Base-by-base conservation (phyloP, 192 early-diverging fungal species). In the Spizellomyces sp. region DNA sequence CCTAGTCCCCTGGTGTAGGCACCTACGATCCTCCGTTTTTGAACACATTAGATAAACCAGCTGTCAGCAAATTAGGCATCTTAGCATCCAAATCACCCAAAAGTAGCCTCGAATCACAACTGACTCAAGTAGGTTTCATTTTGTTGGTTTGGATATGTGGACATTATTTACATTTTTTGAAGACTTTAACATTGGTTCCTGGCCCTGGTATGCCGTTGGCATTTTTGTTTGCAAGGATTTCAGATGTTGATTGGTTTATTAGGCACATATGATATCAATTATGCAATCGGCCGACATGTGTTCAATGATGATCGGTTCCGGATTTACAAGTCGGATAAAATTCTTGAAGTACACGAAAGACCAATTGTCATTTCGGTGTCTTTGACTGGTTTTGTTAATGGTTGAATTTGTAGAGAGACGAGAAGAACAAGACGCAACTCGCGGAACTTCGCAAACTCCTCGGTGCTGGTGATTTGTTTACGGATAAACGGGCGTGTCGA, bases 181-280 rank as follows among this genome's bases (percentile, higher is more conserved):
- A 41, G 66, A 8, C 36, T 15, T 42, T 6, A 2, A 36, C 9
- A 15, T 4, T 21, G 17, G n/a, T 54, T n/a, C 36, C 17, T n/a
- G 67, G 9, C 9, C 64, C 14, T 44, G 9, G 9, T 27, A 27
- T 12, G 19, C 2, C 8, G 5, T 3, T 67, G 9, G 1, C 62
- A 55, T 17, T 45, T n/a, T 47, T n/a, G 27, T 21, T 1, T 21
- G 9, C 8, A 9, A 19, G 0, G 8, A 8, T 64, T 10, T 8
- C 8, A 43, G 6, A 0, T 5, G 21, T 17, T 48, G 5, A 14
- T 9, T 10, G 8, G 8, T 45, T 22, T 41, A 21, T 56, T 50
- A 77, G 79, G 79, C 8, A 77, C 78, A 6, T 84, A 84, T 58
- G 78, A 80, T 59, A 54, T 82, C 43, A 84, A 81, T 56, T 81